Evolutionary conservation across 768 basidiomycete species (phyloP), one percentile per base, ranked within the genome.

Genomic region (Pleurotus giganteus): DNA sequence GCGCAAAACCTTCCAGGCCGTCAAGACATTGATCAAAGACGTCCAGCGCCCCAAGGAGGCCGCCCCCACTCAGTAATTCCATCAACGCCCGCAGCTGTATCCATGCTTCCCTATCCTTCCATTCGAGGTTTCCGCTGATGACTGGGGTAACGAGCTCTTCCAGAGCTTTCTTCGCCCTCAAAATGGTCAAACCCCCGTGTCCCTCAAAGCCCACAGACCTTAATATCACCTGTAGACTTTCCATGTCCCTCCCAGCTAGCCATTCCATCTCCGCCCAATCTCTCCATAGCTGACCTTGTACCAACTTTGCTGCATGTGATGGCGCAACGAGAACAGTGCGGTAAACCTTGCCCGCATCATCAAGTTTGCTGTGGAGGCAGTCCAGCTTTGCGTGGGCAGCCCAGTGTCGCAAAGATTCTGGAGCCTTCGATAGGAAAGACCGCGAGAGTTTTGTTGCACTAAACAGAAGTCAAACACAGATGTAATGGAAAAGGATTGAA

Each of bases 211-310:
- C 80, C 11, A 76, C 80, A 8, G 85, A 77, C 19, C 74, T 78
- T 42, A 86, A 65, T 39, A 85, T 74, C 28, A 88, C 74, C 31
- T 75, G 70, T 32, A 83, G 65, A 12, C 85, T 78, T 29, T 77
- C 73, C 28, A 81, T 77, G 17, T 71, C 63, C 28, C 76, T 61
- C 1, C 82, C 79, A 12, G 72, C 66, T 9, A 90, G 65, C 91
- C 91, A 94, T 67, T 91, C 90, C 78, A 90, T 79, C 61, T 93
- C 86, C 1, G 85, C 87, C 88, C 89, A 93, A 60, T 86, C 82
- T 84, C 85, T 91, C 88, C 88, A 93, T 57, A 93, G 64, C 54
- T 66, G 66, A 19, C 77, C 72, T 13, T 69, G 63, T 28, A 73
- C 78, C 4, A 64, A 63, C 28, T 70, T 67, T 9, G 65, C 68